Percentiles rank a stretch among this genome's conserved stretches.
phyloP scores from a whole-genome alignment of 805 yeast species.

The Blastobotrys peoriensis region DNA sequence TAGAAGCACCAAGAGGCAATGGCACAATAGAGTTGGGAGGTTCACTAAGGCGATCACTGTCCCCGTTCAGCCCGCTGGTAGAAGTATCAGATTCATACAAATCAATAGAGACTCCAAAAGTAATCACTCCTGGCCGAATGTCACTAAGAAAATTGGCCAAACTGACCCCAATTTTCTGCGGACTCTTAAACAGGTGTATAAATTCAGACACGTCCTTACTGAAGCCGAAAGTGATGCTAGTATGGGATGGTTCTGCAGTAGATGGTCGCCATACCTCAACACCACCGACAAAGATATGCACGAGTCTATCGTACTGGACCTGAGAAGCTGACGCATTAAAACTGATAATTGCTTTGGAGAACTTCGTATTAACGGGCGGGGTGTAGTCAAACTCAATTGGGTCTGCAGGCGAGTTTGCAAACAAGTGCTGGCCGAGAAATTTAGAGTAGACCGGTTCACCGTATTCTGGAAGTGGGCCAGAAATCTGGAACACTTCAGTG shows the following conservation, averaged over 20 bases:
- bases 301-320: slow-evolving; percentile 35
- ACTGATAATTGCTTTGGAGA: slow-evolving; percentile 32
- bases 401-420: slow-evolving; percentile 31
- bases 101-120: no score
- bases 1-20: no score
- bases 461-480: no score
- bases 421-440: slow-evolving; percentile 25
- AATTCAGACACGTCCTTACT: slow-evolving; percentile 63
- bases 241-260: slow-evolving; percentile 61
- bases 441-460: no score
- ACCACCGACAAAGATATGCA: slow-evolving; percentile 38
- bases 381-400: slow-evolving; percentile 28
- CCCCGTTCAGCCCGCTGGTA: no score
- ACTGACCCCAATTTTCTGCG: slow-evolving; percentile 44
- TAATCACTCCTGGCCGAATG: no score
- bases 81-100: no score
- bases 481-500: no score
- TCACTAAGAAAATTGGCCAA: no score
- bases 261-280: slow-evolving; percentile 77
- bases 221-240: slow-evolving; percentile 35
- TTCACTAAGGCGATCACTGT: no score
- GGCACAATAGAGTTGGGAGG: no score
- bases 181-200: slow-evolving; percentile 40
- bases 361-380: slow-evolving; percentile 29
- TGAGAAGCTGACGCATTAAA: slow-evolving; percentile 29